A percentile compares a stretch with the other conserved stretches of the same genome.
Conservation (phyloP, 176 grass and related monocot genomes). For the Lolium multiflorum region DNA sequence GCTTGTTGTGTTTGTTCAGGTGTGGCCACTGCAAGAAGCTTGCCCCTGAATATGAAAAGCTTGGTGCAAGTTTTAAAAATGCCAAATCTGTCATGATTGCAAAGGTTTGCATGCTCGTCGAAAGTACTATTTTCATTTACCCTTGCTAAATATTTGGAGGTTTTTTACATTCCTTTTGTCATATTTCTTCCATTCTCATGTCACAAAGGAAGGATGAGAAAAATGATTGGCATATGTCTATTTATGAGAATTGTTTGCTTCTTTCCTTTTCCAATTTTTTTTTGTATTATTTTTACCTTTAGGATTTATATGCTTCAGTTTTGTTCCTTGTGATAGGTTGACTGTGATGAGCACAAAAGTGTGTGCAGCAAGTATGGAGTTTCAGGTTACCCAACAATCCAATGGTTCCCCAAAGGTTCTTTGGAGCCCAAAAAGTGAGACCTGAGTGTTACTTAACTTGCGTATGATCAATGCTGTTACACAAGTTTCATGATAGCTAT, state of each 20-base stretch:
- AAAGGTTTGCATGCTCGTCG: constrained; percentile 50
- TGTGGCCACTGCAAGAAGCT: constrained; percentile 99
- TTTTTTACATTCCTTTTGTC: neutral
- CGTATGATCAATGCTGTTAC: neutral
- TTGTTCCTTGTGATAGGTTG: constrained; percentile 64
- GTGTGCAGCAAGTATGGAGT: constrained; percentile 97
- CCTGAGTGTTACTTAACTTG: neutral
- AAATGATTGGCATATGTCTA: constrained; percentile 16
- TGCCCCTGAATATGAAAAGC: constrained; percentile 97
- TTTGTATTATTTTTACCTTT: no score
- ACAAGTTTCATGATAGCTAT: constrained; percentile 18
- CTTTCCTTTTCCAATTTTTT: neutral
- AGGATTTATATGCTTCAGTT: neutral
- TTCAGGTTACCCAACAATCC: constrained; percentile 91
- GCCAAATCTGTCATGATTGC: constrained; percentile 88
- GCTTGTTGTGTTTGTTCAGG: constrained; percentile 47
- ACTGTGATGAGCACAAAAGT: constrained; percentile 91
- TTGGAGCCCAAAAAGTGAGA: constrained; percentile 89
- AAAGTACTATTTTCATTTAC: no score
- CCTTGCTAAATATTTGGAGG: no score
- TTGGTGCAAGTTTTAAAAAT: constrained; percentile 87
- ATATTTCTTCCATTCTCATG: neutral
- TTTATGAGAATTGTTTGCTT: neutral
- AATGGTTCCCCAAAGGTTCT: constrained; percentile 98
- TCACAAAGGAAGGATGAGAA: neutral